Evolutionary conservation across 2,329 filamentous ascomycete genomes (phyloP).

Genomic region (Cercospora janseana): DNA sequence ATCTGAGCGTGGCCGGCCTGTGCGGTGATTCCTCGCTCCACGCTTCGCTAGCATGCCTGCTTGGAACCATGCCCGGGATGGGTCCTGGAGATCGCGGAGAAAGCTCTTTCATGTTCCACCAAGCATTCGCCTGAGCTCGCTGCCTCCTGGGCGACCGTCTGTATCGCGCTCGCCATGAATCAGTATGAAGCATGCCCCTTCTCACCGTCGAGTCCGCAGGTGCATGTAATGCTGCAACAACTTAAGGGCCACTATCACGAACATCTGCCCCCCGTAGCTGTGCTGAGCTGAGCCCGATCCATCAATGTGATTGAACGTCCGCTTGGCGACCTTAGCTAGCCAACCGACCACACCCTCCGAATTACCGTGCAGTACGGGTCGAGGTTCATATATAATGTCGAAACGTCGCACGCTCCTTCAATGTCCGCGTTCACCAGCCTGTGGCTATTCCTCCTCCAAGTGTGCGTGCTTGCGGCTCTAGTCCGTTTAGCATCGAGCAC

Average conservation of each 20-base stretch:
- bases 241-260: too few relatives aligned
- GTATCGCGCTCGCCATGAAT: background rate
- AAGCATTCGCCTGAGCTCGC: background rate
- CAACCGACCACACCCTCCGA: background rate
- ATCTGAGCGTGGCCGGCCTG: too few relatives aligned
- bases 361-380: background rate
- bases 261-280: background rate
- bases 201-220: too few relatives aligned
- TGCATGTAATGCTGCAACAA: too few relatives aligned
- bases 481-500: background rate
- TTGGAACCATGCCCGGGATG: background rate
- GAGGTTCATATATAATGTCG: background rate
- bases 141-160: background rate
- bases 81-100: conserved; percentile 4
- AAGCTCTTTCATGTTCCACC: background rate
- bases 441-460: conserved; percentile 3
- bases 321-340: conserved; percentile 9
- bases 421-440: conserved; percentile 2
- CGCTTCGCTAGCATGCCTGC: too few relatives aligned
- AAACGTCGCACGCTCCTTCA: background rate
- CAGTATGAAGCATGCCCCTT: too few relatives aligned
- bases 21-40: too few relatives aligned
- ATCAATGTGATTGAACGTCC: background rate
- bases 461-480: conserved; percentile 4
- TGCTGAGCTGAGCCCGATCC: conserved; percentile 4